A percentile compares a stretch with the other conserved stretches of the same genome.
These are phyloP conservation scores for Alternaria sp. DNA, from an alignment of 2,329 filamentous ascomycete species.

Conservation along the genomic window DNA sequence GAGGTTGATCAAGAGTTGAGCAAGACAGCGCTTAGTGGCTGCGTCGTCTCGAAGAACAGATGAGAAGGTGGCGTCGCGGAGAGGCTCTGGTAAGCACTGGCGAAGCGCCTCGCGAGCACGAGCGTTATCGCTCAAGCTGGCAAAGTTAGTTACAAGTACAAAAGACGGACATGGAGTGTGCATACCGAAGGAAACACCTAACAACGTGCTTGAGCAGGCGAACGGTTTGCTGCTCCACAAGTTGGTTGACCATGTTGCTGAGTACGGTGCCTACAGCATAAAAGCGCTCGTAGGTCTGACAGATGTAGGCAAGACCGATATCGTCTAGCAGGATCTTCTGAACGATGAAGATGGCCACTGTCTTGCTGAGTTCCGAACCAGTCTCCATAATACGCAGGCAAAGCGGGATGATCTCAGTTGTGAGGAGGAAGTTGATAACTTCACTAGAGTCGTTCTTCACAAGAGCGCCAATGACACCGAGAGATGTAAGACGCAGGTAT, in stretches of 20 bases:
- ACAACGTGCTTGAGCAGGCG: constrained; percentile 96
- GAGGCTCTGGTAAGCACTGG: constrained; percentile 95
- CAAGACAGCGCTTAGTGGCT: constrained; percentile 94
- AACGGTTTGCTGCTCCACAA: constrained; percentile 97
- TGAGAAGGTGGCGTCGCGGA: constrained; percentile 97
- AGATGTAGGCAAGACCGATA: constrained; percentile 96
- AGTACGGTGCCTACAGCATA: constrained; percentile 97
- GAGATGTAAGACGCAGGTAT: constrained; percentile 91
- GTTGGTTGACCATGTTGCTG: constrained; percentile 97
- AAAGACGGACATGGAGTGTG: constrained; percentile 15
- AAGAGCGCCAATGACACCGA: constrained; percentile 94
- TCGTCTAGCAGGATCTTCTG: constrained; percentile 98
- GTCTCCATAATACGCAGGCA: constrained; percentile 99
- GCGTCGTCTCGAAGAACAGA: constrained; percentile 96
- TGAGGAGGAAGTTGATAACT: constrained; percentile 98
- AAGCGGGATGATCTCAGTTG: constrained; percentile 96
- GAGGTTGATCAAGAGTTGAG: constrained; percentile 95
- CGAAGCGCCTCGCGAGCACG: constrained; percentile 92
- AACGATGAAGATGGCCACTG: constrained; percentile 98
- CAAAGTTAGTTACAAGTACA: constrained; percentile 19
- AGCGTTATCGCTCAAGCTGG: constrained; percentile 93
- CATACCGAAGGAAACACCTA: constrained; percentile 90
- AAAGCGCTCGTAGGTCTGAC: constrained; percentile 97
- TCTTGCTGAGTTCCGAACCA: constrained; percentile 96
- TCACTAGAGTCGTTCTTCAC: constrained; percentile 99